These are phyloP conservation scores for Discostella stelligera DNA, from an alignment of 352 stramenopile genomes.

Conservation along the genomic window DNA sequence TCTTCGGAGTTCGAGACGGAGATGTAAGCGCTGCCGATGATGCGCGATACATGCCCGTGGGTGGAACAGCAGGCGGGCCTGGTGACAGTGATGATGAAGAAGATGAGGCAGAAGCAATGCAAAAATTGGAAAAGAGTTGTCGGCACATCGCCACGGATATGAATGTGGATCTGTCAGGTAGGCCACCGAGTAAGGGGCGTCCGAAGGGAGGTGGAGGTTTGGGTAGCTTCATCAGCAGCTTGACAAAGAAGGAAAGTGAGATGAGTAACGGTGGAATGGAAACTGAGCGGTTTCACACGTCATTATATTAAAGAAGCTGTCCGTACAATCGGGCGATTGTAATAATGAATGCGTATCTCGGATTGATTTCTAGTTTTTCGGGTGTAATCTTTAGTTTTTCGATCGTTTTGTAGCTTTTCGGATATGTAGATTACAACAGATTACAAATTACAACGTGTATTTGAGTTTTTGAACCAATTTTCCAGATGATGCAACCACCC, in stretches of 20 bases:
- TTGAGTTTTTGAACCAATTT: too few species aligned
- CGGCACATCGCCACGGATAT: constrained; percentile 39
- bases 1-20: constrained; percentile 49
- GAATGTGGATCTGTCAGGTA: constrained; percentile 49
- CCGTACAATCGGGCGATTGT: too few species aligned
- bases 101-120: constrained; percentile 45
- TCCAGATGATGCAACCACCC: too few species aligned
- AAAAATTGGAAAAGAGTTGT: constrained; percentile 44
- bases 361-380: too few species aligned
- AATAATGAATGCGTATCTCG: too few species aligned
- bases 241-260: constrained; percentile 11
- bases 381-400: too few species aligned
- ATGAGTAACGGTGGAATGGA: not conserved
- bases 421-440: too few species aligned
- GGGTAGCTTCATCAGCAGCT: constrained; percentile 42
- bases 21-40: constrained; percentile 35
- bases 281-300: constrained; percentile 8
- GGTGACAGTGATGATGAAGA: constrained; percentile 39
- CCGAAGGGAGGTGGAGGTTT: constrained; percentile 8
- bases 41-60: constrained; percentile 50
- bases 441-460: too few species aligned
- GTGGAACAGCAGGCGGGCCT: constrained; percentile 21
- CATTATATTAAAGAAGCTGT: too few species aligned
- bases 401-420: too few species aligned
- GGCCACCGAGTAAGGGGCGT: constrained; percentile 9